phyloP scores from a whole-genome alignment of 495 filamentous ascomycete genomes.

The Penicillium parvum region DNA sequence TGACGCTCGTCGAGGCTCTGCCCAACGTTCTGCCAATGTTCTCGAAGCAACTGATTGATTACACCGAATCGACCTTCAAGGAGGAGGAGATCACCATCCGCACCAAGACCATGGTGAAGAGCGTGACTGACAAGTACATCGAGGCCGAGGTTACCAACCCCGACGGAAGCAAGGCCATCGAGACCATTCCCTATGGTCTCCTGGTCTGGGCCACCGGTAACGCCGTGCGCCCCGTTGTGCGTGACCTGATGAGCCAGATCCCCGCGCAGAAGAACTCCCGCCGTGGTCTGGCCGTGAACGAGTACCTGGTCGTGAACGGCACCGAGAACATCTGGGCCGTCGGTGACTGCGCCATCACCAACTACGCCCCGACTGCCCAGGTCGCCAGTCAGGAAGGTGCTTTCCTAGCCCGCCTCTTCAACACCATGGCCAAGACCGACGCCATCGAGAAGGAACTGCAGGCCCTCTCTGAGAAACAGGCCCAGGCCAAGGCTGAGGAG shows the following conservation, averaged over 20 bases:
- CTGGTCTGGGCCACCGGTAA: slow-evolving; percentile 99
- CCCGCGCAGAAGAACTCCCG: slow-evolving; percentile 93
- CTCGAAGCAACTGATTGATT: slow-evolving; percentile 98
- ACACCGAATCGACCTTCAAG: slow-evolving; percentile 97
- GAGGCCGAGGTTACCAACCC: slow-evolving; percentile 82
- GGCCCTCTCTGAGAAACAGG: slow-evolving; percentile 57
- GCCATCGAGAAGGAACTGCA: slow-evolving; percentile 68
- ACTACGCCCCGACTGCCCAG: slow-evolving; percentile 97
- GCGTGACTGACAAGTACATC: slow-evolving; percentile 90
- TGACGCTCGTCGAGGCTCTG: slow-evolving; percentile 96
- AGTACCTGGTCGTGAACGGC: slow-evolving; percentile 97
- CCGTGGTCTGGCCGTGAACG: slow-evolving; percentile 91
- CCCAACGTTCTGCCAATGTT: slow-evolving; percentile 98
- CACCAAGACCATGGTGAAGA: slow-evolving; percentile 99
- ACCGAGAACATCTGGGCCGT: slow-evolving; percentile 93
- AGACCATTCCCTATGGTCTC: slow-evolving; percentile 89
- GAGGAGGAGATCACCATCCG: slow-evolving; percentile 95
- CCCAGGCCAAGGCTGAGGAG: slow-evolving; percentile 54
- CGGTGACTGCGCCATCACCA: slow-evolving; percentile 87
- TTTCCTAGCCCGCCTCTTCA: slow-evolving; percentile 93
- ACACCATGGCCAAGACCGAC: slow-evolving; percentile 93
- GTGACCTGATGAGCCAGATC: slow-evolving; percentile 86
- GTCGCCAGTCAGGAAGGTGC: slow-evolving; percentile 94
- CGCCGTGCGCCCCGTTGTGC: slow-evolving; percentile 79
- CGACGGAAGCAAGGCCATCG: slow-evolving; percentile 76